Conservation (phyloP, 305 asterid species). For the Fraxinus paxiana region DNA sequence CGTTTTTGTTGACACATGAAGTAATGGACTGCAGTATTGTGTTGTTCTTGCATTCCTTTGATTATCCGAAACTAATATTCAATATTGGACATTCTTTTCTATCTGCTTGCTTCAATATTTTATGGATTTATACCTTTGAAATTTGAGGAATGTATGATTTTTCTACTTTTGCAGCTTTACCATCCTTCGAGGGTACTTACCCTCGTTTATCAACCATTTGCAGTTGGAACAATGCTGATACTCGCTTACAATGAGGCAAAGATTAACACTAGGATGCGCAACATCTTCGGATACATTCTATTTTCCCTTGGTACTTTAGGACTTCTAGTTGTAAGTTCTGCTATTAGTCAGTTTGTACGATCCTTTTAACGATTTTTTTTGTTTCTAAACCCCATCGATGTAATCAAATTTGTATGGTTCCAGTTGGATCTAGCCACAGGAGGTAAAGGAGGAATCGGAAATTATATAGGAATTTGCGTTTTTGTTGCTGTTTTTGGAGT, state of each 20-base stretch:
- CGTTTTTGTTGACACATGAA: background rate
- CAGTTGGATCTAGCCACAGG: conserved; percentile 49
- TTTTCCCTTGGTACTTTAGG: conserved; percentile 60
- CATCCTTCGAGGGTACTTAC: conserved; percentile 80
- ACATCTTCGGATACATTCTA: conserved; percentile 53
- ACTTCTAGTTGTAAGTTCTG: conserved; percentile 51
- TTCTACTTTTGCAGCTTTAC: conserved; percentile 39
- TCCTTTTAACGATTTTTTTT: background rate
- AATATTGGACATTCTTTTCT: background rate
- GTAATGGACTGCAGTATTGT: background rate
- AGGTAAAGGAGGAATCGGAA: conserved; percentile 67
- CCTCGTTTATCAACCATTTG: conserved; percentile 76
- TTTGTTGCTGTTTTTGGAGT: conserved; percentile 74
- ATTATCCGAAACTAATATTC: background rate
- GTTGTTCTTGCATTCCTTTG: background rate
- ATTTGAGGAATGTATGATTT: background rate
- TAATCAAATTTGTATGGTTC: background rate
- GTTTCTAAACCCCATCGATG: background rate
- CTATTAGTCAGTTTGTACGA: background rate
- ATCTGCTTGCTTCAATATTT: background rate
- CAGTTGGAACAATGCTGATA: conserved; percentile 41
- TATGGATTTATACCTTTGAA: background rate
- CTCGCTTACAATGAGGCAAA: conserved; percentile 56
- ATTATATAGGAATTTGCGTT: conserved; percentile 58
- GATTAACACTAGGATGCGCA: conserved; percentile 62